Percentiles rank a stretch among this genome's conserved stretches.
Evolutionary conservation across 352 stramenopile genomes (phyloP).

Genomic region (Globisporangium heterothallicum): DNA sequence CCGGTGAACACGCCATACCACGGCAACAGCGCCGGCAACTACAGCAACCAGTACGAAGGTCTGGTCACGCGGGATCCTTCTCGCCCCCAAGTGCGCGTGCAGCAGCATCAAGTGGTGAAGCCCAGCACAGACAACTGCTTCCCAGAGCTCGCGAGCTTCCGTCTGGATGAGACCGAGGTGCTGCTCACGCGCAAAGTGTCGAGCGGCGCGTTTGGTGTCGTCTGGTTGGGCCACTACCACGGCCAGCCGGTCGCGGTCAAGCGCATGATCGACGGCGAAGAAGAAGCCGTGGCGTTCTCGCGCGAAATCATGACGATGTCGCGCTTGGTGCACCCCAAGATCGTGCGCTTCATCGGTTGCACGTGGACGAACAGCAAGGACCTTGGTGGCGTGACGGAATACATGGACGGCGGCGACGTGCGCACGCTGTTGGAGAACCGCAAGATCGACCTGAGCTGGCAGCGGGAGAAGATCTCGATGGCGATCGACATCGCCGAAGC

Average conservation of each 20-base stretch:
- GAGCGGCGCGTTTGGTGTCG: conserved; percentile 73
- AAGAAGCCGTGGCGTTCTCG: conserved; percentile 69
- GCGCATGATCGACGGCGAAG: conserved; percentile 80
- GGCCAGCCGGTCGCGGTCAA: conserved; percentile 82
- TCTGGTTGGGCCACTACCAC: conserved; percentile 86
- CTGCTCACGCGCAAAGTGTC: conserved; percentile 80
- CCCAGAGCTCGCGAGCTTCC: conserved; percentile 62
- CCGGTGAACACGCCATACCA: conserved; percentile 8
- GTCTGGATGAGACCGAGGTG: conserved; percentile 79
- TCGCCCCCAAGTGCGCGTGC: too few relatives aligned
- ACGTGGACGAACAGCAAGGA: conserved; percentile 80
- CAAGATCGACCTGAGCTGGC: conserved; percentile 79
- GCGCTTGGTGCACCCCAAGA: conserved; percentile 70
- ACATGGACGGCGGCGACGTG: conserved; percentile 84
- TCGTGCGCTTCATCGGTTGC: conserved; percentile 82
- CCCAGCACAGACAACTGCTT: conserved; percentile 56
- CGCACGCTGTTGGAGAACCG: conserved; percentile 75
- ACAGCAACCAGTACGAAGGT: conserved; percentile 2
- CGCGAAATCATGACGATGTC: conserved; percentile 84
- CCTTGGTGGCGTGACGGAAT: conserved; percentile 75
- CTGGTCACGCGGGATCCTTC: conserved; percentile 2
- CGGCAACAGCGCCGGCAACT: neutral
- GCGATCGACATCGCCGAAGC: conserved; percentile 78
- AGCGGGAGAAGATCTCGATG: conserved; percentile 80
- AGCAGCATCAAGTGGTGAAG: conserved; percentile 7